A percentile compares a stretch with the other conserved stretches of the same genome.
These are phyloP conservation scores for Ceratobasidium sp. DNA, from an alignment of 1,284 basidiomycete genomes.

Conservation along the genomic window DNA sequence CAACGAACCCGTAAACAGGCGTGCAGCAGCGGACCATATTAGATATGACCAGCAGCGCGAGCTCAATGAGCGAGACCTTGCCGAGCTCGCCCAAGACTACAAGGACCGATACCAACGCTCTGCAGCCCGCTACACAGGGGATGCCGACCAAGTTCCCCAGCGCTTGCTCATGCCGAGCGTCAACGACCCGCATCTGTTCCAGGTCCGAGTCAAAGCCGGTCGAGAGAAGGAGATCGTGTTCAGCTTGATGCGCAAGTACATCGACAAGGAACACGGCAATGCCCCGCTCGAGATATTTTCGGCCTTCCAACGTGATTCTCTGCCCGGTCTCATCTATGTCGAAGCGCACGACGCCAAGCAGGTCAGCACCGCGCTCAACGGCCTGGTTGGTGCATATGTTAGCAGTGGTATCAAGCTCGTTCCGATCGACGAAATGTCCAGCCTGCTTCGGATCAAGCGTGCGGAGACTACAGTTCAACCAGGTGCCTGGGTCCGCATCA, in stretches of 20 bases:
- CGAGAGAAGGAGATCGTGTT: constrained; percentile 93
- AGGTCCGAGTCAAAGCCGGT: constrained; percentile 93
- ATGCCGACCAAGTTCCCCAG: constrained; percentile 95
- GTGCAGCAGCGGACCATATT: constrained; percentile 73
- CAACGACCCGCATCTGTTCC: constrained; percentile 96
- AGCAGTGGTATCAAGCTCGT: constrained; percentile 86
- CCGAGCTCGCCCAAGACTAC: constrained; percentile 86
- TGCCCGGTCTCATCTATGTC: constrained; percentile 95
- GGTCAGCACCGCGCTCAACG: constrained; percentile 86
- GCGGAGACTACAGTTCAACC: constrained; percentile 86
- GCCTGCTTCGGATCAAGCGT: constrained; percentile 94
- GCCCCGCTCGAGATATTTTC: constrained; percentile 87
- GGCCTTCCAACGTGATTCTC: constrained; percentile 94
- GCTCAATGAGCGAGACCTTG: constrained; percentile 84
- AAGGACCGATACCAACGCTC: constrained; percentile 81
- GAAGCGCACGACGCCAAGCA: constrained; percentile 91
- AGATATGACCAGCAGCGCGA: constrained; percentile 81
- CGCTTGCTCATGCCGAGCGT: constrained; percentile 97
- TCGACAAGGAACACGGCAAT: constrained; percentile 80
- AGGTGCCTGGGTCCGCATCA: constrained; percentile 95
- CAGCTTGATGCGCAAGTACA: constrained; percentile 92
- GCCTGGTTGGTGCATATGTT: constrained; percentile 92
- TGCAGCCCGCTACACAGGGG: constrained; percentile 81
- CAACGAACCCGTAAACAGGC: constrained; percentile 70
- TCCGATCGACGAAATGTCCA: constrained; percentile 98